Evolutionary conservation across 352 stramenopile genomes (phyloP), one percentile per base, ranked within the genome.

Genomic region (Phytophthora pisi): DNA sequence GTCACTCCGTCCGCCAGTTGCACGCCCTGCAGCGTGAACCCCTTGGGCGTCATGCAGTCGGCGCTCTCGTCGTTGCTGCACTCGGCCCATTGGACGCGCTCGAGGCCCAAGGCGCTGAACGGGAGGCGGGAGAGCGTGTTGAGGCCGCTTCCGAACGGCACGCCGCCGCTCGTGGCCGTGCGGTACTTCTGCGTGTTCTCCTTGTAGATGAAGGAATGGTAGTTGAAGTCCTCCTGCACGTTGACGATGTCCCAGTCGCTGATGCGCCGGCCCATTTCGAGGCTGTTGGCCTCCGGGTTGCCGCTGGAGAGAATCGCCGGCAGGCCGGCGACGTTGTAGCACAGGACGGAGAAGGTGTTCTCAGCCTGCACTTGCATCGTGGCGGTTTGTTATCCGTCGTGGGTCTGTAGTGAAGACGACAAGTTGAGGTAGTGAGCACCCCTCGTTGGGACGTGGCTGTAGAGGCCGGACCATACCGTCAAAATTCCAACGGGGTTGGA

Each of bases 31-130:
- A 75, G 62, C 6, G 77, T 88, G 53, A 88, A 88, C 15, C 79
- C 79, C 66, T 88, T 88, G 13, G 79, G 79, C 6, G 79, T 88
- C 51, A 88, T 66, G 61, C 79, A 88, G 65, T 88, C 79, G 38
- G 69, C 66, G 18, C 77, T 68, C 4, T 88, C 74, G 55, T 73
- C 63, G 40, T 70, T 82, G 61, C 68, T 88, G 57, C 79, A 88
- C 23, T 66, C 73, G 30, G 30, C 64, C 78, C 78, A 84, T 47
- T 79, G 73, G 49, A 74, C 58, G 20, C 79, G 79, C 28, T 83
- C 64, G 5, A 84, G 26, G 15, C 68, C 74, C 11, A 62, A 72
- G n/a, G 69, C 63, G 28, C 64, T 82, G 55, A 88, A 85, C 0
- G 71, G 50, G 30, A 68, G 79, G 36, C 78, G 72, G 9, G 79